Base-by-base conservation (phyloP, 2,329 filamentous ascomycete species). In the Curvularia spicifera region DNA sequence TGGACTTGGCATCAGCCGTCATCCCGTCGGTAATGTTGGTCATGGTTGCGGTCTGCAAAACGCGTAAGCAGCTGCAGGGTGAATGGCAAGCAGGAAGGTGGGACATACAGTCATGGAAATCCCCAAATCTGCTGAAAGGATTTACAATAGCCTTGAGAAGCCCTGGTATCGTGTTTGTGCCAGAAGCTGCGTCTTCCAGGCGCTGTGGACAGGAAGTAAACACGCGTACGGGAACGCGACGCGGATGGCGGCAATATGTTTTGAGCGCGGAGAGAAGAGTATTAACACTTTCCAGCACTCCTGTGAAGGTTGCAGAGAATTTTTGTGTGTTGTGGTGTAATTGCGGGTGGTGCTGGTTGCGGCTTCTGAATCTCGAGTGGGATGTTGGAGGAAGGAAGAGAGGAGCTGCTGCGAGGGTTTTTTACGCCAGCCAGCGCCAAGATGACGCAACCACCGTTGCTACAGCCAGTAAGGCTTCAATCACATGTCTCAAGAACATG, bases 1-100 rank as follows among this genome's bases (percentile, higher is more conserved):
- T 63, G 47, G 66, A 61, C 55, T 70, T 79, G 60, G 75, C 70
- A 59, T 78, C 76, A 46, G 74, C 71, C 65, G 68, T 66, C 15
- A 73, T 62, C 40, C 54, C 57, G 35, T 49, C 22, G 31, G 46
- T 31, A 58, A 63, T 51, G 28, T 54, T 49, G 46, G 54, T 54
- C 64, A 79, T 71, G 37, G 48, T 64, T 9, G 47, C 29, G 42
- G 33, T 56, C 26, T 59, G 62, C 61, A 65, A 55, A 63, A 63
- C 57, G 66, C 61, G 66, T 66, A 54, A 59, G 57, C 52, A 63
- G 24, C 22, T 46, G 35, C 24, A 42, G 26, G 46, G 15, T 37
- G 20, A 37, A 28, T 44, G 29, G 31, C n/a, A 31, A 45, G 22
- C 26, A 28, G 7, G 18, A 44, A 20, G 50, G 52, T 46, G 43